A percentile compares a stretch with the other conserved stretches of the same genome.
Evolutionary conservation across 306 rosid genomes (phyloP).

Genomic region (Hippophae tibetana): DNA sequence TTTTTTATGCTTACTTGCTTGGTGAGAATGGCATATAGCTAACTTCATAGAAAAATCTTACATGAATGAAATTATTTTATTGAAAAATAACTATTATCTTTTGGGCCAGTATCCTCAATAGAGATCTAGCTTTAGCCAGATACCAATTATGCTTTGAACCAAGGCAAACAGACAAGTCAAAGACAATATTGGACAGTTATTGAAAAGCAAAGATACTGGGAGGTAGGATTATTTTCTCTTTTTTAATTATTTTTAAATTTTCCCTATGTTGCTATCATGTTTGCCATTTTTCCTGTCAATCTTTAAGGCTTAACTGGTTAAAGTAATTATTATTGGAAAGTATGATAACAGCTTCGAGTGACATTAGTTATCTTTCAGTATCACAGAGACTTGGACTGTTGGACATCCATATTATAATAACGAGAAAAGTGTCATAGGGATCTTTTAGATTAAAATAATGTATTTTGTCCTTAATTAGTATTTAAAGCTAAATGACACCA

Average conservation of each 20-base stretch:
- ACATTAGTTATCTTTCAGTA: neutral
- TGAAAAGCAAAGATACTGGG: neutral
- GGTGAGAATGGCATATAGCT: neutral
- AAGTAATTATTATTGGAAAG: neutral
- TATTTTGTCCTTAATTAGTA: no score
- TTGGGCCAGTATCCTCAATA: neutral
- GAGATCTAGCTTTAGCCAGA: neutral
- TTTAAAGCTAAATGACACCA: no score
- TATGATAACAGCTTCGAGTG: neutral
- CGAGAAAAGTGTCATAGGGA: neutral
- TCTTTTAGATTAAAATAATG: no score
- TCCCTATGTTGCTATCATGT: no score
- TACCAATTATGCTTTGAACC: neutral
- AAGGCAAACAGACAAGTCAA: neutral
- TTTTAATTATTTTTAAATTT: neutral
- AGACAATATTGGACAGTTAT: neutral
- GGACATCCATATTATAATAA: neutral
- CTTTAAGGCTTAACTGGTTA: neutral
- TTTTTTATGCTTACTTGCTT: neutral
- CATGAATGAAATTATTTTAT: neutral
- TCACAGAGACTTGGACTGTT: neutral
- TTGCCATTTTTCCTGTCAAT: no score
- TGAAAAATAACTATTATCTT: neutral
- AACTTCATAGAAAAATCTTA: neutral
- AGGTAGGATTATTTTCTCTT: neutral